Base-by-base conservation (phyloP, 2,329 filamentous ascomycete genomes). In the Xylariaceae sp. region DNA sequence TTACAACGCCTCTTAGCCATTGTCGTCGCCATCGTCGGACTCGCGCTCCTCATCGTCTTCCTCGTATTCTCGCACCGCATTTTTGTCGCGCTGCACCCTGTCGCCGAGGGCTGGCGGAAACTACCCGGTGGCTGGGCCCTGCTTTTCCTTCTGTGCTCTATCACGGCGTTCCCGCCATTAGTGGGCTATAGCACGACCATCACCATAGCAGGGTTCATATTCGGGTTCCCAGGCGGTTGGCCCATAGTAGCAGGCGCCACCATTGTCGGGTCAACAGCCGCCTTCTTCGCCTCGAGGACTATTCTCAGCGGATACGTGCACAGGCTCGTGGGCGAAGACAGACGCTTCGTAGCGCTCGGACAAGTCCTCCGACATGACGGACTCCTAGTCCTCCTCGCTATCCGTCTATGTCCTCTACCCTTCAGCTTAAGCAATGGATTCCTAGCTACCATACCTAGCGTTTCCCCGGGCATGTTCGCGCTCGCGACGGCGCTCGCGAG, bases 401-500 rank as follows among this genome's bases (percentile, higher is more conserved):
- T 99, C 64, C 83, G 94, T 32, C 80, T 97, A 60, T 97, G 92
- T 66, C 94, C 94, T 1, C 70, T 99, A 57, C 94, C 94, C 11
- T 99, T 95, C 70, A 94, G 88, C 50, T 76, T 97, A 62, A 91
- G 88, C 68, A 99, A 99, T 68, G 94, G 91, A 49, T 95, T 95
- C 57, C 83, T 99, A 53, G 90, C 90, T 32, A 97, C 94, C 1
- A 91, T 99, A 58, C 91, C 91, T 2, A 95, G 88, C 34, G 89
- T 99, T 35, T 80, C 85, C 29, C 88, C 88, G 41, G 70, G 80
- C 57, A 81, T 81, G 46, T 97, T 95, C 73, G 86, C 85, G 34
- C 70, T 91, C 45, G 92, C 94, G 4, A 97, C 92, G 0, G 86
- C 89, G 2, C 74, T 92, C 12, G 85, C 91, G 8, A 83, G 79